These are phyloP conservation scores for Lepidium sativum DNA, from an alignment of 345 rosid genomes.

Conservation along the genomic window DNA sequence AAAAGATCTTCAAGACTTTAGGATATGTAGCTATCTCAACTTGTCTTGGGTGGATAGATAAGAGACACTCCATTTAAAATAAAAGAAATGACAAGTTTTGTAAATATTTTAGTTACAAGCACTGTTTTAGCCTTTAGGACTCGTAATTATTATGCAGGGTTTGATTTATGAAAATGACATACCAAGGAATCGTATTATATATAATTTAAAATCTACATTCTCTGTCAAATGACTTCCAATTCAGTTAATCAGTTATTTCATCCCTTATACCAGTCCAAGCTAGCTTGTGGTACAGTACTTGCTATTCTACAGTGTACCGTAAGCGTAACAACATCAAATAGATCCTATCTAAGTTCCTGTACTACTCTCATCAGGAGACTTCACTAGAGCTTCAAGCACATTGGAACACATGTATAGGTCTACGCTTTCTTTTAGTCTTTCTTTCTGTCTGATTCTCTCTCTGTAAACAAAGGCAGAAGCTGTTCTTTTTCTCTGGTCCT, in stretches of 20 bases:
- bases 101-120: not conserved
- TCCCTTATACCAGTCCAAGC: not conserved
- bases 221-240: not conserved
- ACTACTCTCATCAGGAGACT: not conserved
- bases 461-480: constrained; percentile 7
- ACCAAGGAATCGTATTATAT: not conserved
- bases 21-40: too few species aligned
- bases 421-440: not conserved
- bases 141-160: not conserved
- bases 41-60: too few species aligned
- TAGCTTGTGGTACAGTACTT: constrained; percentile 4
- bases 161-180: not conserved
- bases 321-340: not conserved
- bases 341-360: constrained; percentile 11
- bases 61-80: too few species aligned
- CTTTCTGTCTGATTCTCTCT: constrained; percentile 7
- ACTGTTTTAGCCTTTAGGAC: not conserved
- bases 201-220: not conserved
- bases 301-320: constrained; percentile 5
- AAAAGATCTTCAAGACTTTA: too few species aligned
- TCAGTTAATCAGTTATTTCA: not conserved
- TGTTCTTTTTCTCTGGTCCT: constrained; percentile 3
- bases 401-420: not conserved
- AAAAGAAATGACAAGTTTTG: not conserved
- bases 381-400: constrained; percentile 1